phyloP scores from a whole-genome alignment of 1,284 basidiomycete genomes.

The Trichosporon sp. region DNA sequence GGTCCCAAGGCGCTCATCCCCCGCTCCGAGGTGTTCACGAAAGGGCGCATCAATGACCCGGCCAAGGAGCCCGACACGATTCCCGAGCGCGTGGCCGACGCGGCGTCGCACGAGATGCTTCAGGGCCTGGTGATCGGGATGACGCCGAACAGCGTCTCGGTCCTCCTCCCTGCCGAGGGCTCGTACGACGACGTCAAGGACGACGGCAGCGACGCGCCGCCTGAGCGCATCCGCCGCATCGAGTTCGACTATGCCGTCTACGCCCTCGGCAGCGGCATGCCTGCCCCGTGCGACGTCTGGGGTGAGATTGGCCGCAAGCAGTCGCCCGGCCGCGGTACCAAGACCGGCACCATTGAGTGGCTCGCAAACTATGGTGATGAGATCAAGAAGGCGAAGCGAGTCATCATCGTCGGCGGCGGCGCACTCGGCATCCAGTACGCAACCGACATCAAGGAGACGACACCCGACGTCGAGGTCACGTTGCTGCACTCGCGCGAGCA shows the following conservation, averaged over 20 bases:
- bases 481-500: slow-evolving; percentile 59
- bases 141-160: slow-evolving; percentile 58
- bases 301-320: slow-evolving; percentile 29
- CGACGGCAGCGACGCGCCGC: slow-evolving; percentile 26
- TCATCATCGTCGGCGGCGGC: slow-evolving; percentile 58
- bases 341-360: slow-evolving; percentile 42
- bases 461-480: slow-evolving; percentile 57
- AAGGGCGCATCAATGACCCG: slow-evolving; percentile 21
- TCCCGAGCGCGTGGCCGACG: slow-evolving; percentile 40
- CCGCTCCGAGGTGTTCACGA: slow-evolving; percentile 60
- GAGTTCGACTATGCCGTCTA: slow-evolving; percentile 58
- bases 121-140: slow-evolving; percentile 62
- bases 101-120: slow-evolving; percentile 45
- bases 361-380: slow-evolving; percentile 39
- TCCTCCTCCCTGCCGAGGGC: slow-evolving; percentile 47
- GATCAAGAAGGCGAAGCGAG: slow-evolving; percentile 51
- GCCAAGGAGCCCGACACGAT: slow-evolving; percentile 1
- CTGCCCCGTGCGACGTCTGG: slow-evolving; percentile 54
- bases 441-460: slow-evolving; percentile 57
- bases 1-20: slow-evolving; percentile 67
- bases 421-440: slow-evolving; percentile 61
- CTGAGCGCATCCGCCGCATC: slow-evolving; percentile 36
- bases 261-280: slow-evolving; percentile 53
- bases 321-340: slow-evolving; percentile 42
- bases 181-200: slow-evolving; percentile 28